Evolutionary conservation across 2,329 filamentous ascomycete species (phyloP), one percentile per base, ranked within the genome.

Genomic region (Monosporascus sp.): DNA sequence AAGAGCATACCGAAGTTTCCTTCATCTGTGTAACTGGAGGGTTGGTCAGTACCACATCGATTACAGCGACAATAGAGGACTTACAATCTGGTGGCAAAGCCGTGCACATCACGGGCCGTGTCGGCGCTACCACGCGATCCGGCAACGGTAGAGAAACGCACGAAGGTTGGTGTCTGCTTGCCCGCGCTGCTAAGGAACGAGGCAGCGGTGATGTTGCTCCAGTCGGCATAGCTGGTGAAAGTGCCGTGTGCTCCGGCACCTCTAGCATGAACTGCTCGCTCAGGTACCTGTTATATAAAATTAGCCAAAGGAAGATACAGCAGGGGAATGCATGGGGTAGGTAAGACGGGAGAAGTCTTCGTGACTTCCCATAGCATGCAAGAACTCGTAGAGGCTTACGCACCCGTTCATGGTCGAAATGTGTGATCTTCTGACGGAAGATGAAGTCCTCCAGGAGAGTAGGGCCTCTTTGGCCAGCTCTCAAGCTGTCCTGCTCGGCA

Each of bases 401-500:
- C 67, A 84, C 81, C 24, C 81, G 71, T 57, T 84, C 81, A 62
- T 83, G 80, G 54, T 83, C 80, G 59, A 83, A 83, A 46, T 74
- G 77, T 53, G 76, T 77, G 53, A 82, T 81, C 70, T 85, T 85
- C 60, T 85, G 80, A 27, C 82, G 75, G 67, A 84, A 82, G 55
- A 82, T 80, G 54, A 82, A 85, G 62, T 85, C 82, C 62, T 86
- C 82, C 2, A 86, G 70, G 11, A 85, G 70, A 1, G 79, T 81
- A 11, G 82, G 77, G 2, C 82, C 82, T 45, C 86, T 76, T 7
- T 79, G 75, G 2, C 87, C 87, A n/a, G 79, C 85, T 61, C 77
- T 85, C 38, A 90, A 70, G 61, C 83, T 87, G 57, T 79, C 74
- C 62, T 87, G 84, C 31, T 90, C 87, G 47, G 75, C 75, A 41